A percentile compares a stretch with the other conserved stretches of the same genome.
Conservation (phyloP, 495 filamentous ascomycete species). For the Tetracladium setigerum region DNA sequence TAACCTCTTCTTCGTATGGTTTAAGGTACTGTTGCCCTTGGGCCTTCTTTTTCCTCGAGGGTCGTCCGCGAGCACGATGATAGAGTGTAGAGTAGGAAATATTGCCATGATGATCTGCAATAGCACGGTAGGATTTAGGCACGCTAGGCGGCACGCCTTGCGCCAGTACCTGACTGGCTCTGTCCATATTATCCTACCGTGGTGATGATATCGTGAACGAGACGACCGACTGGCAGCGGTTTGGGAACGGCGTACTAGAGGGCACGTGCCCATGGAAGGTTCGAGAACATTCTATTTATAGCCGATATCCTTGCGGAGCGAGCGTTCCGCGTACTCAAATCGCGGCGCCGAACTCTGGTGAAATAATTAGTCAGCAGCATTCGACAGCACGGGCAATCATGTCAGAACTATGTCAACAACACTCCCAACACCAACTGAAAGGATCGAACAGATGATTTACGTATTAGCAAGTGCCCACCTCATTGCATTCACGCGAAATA, state of each 20-base stretch:
- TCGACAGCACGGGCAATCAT: too few species aligned
- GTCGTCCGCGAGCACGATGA: slow-evolving; percentile 17
- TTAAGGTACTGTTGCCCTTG: slow-evolving; percentile 24
- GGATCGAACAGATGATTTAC: too few species aligned
- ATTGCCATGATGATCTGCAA: slow-evolving; percentile 15
- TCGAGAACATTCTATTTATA: too few species aligned
- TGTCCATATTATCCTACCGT: slow-evolving; percentile 6
- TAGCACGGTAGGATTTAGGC: slow-evolving; percentile 10
- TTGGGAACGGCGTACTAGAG: slow-evolving; percentile 3
- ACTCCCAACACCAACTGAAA: too few species aligned
- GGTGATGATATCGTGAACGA: slow-evolving; percentile 10
- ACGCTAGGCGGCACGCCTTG: slow-evolving; percentile 10
- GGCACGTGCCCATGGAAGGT: slow-evolving; percentile 9
- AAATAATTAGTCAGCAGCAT: too few species aligned
- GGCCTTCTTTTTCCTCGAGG: slow-evolving; percentile 20
- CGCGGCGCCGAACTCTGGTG: too few species aligned
- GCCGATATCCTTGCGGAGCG: too few species aligned
- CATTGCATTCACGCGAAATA: too few species aligned
- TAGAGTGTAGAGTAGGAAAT: slow-evolving; percentile 17
- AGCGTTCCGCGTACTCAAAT: too few species aligned
- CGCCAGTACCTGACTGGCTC: slow-evolving; percentile 9
- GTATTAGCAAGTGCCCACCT: too few species aligned
- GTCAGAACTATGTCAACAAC: too few species aligned
- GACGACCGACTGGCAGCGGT: slow-evolving; percentile 2
- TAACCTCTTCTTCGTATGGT: slow-evolving; percentile 22